These are phyloP conservation scores for Trichophyton benhamiae DNA, from an alignment of 2,329 filamentous ascomycete genomes.

Conservation along the genomic window DNA sequence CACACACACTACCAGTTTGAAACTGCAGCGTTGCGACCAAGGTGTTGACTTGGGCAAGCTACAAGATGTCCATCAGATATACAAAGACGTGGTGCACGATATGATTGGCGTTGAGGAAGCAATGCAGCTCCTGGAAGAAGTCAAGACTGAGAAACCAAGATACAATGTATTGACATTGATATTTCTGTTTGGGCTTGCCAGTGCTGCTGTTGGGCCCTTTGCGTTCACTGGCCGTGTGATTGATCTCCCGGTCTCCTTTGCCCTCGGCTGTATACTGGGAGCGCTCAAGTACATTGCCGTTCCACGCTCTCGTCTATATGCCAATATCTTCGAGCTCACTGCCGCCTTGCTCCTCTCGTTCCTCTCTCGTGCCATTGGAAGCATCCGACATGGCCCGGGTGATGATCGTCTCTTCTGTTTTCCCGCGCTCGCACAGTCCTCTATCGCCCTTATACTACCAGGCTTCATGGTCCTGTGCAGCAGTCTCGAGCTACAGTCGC, in stretches of 20 bases:
- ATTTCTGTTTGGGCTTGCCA: conserved; percentile 61
- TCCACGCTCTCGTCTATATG: conserved; percentile 56
- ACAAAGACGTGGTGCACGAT: conserved; percentile 39
- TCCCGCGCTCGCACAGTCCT: conserved; percentile 58
- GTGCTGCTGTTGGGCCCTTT: conserved; percentile 64
- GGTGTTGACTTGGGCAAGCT: conserved; percentile 34
- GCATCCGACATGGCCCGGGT: conserved; percentile 37
- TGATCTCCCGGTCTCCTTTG: conserved; percentile 64
- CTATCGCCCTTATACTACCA: conserved; percentile 61
- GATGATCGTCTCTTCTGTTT: conserved; percentile 51
- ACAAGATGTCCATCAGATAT: conserved; percentile 35
- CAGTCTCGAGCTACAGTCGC: conserved; percentile 55
- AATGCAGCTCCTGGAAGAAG: conserved; percentile 35
- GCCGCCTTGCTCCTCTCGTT: conserved; percentile 56
- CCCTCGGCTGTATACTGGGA: conserved; percentile 63
- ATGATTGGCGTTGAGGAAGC: conserved; percentile 36
- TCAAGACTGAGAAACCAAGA: conserved; percentile 46
- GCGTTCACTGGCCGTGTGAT: conserved; percentile 65
- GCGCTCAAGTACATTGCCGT: conserved; percentile 62
- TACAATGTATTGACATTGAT: conserved; percentile 45
- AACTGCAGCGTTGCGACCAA: conserved; percentile 32
- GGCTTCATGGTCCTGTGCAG: conserved; percentile 52
- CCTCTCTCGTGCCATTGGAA: conserved; percentile 55
- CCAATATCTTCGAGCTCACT: conserved; percentile 53
- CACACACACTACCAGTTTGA: conserved; percentile 37